Conservation (phyloP, 2,329 filamentous ascomycete genomes). For the Beauveria medogensis region DNA sequence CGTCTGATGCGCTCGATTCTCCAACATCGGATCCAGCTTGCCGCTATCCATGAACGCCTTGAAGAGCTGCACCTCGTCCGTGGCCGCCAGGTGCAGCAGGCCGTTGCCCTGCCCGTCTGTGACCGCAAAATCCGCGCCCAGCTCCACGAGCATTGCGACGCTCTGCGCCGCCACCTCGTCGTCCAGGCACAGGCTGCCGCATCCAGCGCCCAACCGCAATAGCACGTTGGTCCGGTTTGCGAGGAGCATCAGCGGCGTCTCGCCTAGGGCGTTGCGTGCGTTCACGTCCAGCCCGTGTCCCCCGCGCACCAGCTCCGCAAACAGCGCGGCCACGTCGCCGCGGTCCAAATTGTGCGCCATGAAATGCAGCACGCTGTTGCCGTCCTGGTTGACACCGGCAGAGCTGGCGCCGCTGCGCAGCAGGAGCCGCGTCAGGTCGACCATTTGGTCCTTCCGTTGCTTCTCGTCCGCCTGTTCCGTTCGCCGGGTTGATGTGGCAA, state of each 20-base stretch:
- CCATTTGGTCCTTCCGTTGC: not conserved
- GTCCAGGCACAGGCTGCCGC: not conserved
- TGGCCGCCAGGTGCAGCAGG: constrained; percentile 23
- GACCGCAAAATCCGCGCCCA: constrained; percentile 21
- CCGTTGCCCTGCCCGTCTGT: constrained; percentile 19
- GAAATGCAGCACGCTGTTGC: constrained; percentile 2
- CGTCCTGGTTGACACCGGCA: not conserved
- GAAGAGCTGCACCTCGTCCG: constrained; percentile 16
- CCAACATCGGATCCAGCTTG: constrained; percentile 22
- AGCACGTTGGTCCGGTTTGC: not conserved
- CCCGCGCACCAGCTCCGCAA: constrained; percentile 7
- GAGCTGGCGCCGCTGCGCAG: not conserved
- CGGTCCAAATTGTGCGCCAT: not conserved
- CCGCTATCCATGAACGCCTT: constrained; percentile 17
- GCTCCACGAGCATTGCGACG: constrained; percentile 12
- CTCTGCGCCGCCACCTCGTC: not conserved
- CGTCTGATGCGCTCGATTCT: constrained; percentile 22
- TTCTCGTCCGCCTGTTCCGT: not conserved
- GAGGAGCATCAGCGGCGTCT: constrained; percentile 14
- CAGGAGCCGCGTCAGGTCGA: not conserved
- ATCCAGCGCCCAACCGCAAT: not conserved
- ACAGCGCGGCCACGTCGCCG: not conserved
- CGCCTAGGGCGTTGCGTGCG: constrained; percentile 11
- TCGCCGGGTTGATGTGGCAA: not conserved
- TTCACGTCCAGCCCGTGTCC: constrained; percentile 13